A percentile compares a stretch with the other conserved stretches of the same genome.
These are phyloP conservation scores for Picea abies DNA, from an alignment of 83 land plant genomes.

Conservation along the genomic window DNA sequence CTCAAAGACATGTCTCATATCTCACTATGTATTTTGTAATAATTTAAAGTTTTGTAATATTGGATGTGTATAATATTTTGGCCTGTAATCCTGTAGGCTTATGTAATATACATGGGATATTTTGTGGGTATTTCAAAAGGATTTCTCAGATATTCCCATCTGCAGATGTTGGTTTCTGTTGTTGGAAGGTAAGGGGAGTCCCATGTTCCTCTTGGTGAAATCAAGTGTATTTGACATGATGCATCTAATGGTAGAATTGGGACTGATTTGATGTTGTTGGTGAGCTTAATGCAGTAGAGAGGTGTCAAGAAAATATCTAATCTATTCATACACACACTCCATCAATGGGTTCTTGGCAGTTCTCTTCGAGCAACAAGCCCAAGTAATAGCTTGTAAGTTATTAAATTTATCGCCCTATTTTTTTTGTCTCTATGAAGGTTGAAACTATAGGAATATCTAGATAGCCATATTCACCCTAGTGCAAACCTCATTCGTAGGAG, in stretches of 20 bases:
- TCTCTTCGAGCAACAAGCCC: constrained; percentile 1
- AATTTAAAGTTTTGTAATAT: background rate
- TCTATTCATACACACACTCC: constrained; percentile 7
- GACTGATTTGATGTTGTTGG: background rate
- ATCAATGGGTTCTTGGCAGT: constrained; percentile 14
- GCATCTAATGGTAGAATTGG: background rate
- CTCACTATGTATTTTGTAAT: background rate
- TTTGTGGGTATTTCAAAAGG: background rate
- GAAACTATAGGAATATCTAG: too few relatives aligned
- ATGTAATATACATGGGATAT: constrained; percentile 17
- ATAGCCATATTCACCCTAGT: too few relatives aligned
- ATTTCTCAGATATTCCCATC: constrained; percentile 13
- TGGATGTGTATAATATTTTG: background rate
- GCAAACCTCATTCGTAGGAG: too few relatives aligned
- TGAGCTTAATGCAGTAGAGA: background rate
- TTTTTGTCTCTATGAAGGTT: background rate
- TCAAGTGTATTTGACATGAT: background rate
- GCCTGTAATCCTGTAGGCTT: background rate
- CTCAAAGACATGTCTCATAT: too few relatives aligned
- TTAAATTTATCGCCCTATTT: background rate
- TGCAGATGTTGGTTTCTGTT: constrained; percentile 13
- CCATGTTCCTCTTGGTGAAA: background rate
- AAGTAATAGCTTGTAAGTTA: constrained; percentile 12
- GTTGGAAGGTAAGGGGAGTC: background rate
- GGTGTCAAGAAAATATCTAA: background rate